Evolutionary conservation across 2,329 filamentous ascomycete genomes (phyloP).

Genomic region (Trichoderma atrobrunneum): DNA sequence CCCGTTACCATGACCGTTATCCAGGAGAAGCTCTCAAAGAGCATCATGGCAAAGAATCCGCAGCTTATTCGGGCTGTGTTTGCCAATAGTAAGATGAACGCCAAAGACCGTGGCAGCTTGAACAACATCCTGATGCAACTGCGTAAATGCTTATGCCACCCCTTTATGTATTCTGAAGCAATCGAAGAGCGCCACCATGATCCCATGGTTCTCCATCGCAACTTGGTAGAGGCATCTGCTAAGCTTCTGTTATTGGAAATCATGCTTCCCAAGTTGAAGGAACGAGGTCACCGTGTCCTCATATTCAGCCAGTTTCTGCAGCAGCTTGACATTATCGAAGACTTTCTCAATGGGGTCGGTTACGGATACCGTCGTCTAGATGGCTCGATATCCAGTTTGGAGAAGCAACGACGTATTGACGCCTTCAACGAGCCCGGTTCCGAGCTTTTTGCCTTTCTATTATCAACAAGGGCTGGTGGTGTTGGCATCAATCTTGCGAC

Average conservation of each 20-base stretch:
- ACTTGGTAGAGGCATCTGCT: constrained; percentile 85
- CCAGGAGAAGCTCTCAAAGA: constrained; percentile 92
- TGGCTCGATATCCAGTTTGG: constrained; percentile 72
- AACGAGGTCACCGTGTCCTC: constrained; percentile 83
- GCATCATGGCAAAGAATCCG: constrained; percentile 86
- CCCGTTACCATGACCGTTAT: constrained; percentile 93
- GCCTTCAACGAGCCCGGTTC: constrained; percentile 86
- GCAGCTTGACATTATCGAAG: constrained; percentile 86
- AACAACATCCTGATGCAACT: constrained; percentile 97
- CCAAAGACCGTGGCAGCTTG: constrained; percentile 71
- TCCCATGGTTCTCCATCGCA: constrained; percentile 63
- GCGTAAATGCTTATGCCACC: constrained; percentile 90
- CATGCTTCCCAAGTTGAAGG: constrained; percentile 82
- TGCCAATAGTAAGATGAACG: constrained; percentile 62
- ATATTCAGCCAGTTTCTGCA: constrained; percentile 95
- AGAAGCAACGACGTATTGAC: constrained; percentile 94
- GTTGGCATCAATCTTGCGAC: constrained; percentile 97
- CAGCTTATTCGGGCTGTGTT: constrained; percentile 87
- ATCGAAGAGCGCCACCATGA: constrained; percentile 79
- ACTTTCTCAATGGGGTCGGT: constrained; percentile 77
- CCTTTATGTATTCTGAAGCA: constrained; percentile 86
- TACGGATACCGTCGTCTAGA: constrained; percentile 78
- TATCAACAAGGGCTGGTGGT: constrained; percentile 91
- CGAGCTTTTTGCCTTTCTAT: constrained; percentile 79
- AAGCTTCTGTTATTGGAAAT: constrained; percentile 82